Percentiles rank a stretch among this genome's conserved stretches.
Evolutionary conservation across 2,329 filamentous ascomycete genomes (phyloP).

Genomic region (Didymella sp.): DNA sequence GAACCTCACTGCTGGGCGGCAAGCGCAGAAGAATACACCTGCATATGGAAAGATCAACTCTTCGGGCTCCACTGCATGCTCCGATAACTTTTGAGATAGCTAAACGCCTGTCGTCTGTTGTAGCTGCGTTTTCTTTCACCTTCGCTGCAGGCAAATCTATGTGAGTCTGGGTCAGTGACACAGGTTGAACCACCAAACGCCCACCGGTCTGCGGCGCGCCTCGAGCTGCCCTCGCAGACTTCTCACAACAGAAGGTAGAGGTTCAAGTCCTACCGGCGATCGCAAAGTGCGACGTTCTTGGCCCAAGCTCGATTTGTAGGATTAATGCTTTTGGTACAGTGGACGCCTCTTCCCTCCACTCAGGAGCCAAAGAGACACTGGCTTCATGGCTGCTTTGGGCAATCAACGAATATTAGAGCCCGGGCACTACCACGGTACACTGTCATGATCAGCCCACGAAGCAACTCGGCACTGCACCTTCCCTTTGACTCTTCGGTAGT

Average conservation of each 20-base stretch:
- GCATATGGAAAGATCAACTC: conserved; percentile 11
- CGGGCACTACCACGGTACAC: not conserved
- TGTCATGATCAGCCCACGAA: not conserved
- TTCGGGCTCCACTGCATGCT: not conserved
- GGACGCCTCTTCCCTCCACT: not conserved
- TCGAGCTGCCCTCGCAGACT: not conserved
- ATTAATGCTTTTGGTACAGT: not conserved
- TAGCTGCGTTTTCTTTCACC: conserved; percentile 1
- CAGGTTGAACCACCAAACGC: conserved; percentile 1
- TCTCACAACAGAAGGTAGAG: not conserved
- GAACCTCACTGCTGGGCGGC: conserved; percentile 12
- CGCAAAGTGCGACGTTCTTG: not conserved
- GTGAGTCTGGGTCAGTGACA: conserved; percentile 6
- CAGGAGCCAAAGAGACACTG: not conserved
- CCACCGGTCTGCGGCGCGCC: conserved; percentile 1
- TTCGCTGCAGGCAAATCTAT: not conserved
- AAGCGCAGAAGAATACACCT: conserved; percentile 4
- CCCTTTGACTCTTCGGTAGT: conserved; percentile 1
- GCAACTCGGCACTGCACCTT: not conserved
- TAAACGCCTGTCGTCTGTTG: conserved; percentile 1
- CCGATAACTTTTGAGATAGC: not conserved
- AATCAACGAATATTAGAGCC: not conserved
- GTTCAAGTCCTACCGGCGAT: not conserved
- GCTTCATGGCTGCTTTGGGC: conserved; percentile 3
- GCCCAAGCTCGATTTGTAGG: not conserved